Evolutionary conservation across 108 stramenopile species (phyloP), one percentile per base, ranked within the genome.

Genomic region (Parmales sp.): DNA sequence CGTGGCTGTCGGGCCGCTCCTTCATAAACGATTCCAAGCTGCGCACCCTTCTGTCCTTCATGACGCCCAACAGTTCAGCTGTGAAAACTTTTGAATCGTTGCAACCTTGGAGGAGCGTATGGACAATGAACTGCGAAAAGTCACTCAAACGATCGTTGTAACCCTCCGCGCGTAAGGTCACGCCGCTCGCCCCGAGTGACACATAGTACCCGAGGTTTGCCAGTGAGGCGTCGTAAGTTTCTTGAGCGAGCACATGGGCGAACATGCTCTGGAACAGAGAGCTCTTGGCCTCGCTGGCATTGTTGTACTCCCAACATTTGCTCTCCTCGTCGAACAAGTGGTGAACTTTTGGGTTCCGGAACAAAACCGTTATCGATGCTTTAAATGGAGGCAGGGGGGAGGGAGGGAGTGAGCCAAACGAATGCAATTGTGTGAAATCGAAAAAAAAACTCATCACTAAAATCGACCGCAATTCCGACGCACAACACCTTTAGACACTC

Each of bases 221-320:
- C 18, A 89, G 71, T 64, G 78, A 66, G 4, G 90, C 90, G 70
- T 88, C 88, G 64, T 91, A 91, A 6, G 87, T 83, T 26, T 91
- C 88, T 49, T 86, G 85, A 4, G 88, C 88, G 75, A 86, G 75
- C 8, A 83, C 74, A 71, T 89, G 75, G 18, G 64, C 69, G 74
- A 91, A 89, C 2, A 87, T 80, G 0, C 73, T 76, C 11, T 78
- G 63, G 13, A 91, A 65, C 37, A 90, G 4, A 2, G 70, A 6
- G 78, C 76, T 11, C 84, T 84, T 43, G 65, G 65, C 41, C 83
- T 73, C 6, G 78, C 38, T 19, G 83, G 74, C 51, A 11, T 74
- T 31, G 72, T 87, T 78, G 44, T 81, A 83, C 0, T 69, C 67
- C 88, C 88, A 89, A 25, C 37, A 13, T 6, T 44, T 28, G 28